Percentiles rank a stretch among this genome's conserved stretches.
Evolutionary conservation across 1,284 basidiomycete species (phyloP).

Genomic region (Psilocybe mexicana): DNA sequence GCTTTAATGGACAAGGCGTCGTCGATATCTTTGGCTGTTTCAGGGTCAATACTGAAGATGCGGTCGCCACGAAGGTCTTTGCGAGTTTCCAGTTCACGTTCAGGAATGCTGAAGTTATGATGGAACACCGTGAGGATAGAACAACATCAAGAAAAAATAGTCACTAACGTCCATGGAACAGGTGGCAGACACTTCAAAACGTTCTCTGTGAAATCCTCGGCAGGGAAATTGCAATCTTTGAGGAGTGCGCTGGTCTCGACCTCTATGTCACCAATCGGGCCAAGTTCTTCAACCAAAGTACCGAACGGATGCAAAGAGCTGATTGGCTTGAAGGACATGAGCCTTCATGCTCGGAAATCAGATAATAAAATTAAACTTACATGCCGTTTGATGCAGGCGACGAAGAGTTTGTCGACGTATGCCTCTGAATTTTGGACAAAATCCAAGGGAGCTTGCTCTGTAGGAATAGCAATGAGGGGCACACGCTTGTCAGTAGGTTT

Average conservation of each 20-base stretch:
- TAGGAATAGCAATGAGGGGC: conserved; percentile 98
- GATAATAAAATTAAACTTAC: conserved; percentile 43
- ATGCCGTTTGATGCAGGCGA: conserved; percentile 98
- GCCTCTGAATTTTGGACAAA: conserved; percentile 94
- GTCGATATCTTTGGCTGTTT: conserved; percentile 89
- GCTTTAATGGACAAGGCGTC: conserved; percentile 89
- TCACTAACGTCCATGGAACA: conserved; percentile 85
- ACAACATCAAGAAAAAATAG: neutral
- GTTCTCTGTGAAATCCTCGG: conserved; percentile 89
- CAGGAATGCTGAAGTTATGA: conserved; percentile 70
- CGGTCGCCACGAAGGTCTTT: conserved; percentile 85
- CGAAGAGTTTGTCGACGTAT: conserved; percentile 91
- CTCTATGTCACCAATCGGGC: conserved; percentile 97
- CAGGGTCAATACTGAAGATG: conserved; percentile 93
- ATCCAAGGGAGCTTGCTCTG: conserved; percentile 95
- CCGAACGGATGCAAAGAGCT: conserved; percentile 99
- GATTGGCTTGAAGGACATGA: conserved; percentile 58
- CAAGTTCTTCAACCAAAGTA: conserved; percentile 96
- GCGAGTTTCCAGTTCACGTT: conserved; percentile 85
- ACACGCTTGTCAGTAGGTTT: conserved; percentile 99
- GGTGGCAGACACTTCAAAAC: conserved; percentile 97
- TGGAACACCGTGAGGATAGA: neutral
- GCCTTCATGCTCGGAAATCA: neutral
- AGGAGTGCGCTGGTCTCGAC: conserved; percentile 97
- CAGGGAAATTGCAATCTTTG: conserved; percentile 98